Evolutionary conservation across 768 basidiomycete genomes (phyloP).

Genomic region (Amanita exitialis): DNA sequence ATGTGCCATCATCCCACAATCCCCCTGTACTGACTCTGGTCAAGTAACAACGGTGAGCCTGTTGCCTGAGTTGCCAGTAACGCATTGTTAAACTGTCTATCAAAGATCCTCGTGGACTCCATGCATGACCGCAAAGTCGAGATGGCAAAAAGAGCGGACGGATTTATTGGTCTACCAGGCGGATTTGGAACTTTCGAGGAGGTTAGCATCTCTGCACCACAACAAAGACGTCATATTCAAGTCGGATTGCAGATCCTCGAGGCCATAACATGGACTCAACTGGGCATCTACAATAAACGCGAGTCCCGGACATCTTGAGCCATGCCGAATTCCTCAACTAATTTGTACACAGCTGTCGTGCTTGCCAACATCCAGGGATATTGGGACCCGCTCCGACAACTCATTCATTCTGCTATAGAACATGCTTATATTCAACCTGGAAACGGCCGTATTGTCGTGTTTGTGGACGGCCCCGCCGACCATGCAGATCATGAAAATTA

Average conservation of each 20-base stretch:
- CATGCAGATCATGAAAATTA: slow-evolving; percentile 42
- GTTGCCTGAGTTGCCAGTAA: not conserved
- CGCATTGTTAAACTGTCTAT: not conserved
- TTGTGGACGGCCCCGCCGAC: slow-evolving; percentile 65
- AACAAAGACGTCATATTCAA: slow-evolving; percentile 2
- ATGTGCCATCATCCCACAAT: slow-evolving; percentile 9
- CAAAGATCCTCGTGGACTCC: slow-evolving; percentile 59
- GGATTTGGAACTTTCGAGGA: slow-evolving; percentile 97
- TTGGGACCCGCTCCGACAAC: slow-evolving; percentile 72
- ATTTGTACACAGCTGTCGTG: slow-evolving; percentile 50
- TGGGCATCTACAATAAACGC: slow-evolving; percentile 85
- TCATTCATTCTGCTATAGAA: slow-evolving; percentile 57
- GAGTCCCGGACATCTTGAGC: slow-evolving; percentile 12
- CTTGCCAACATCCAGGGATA: slow-evolving; percentile 80
- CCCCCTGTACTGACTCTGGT: not conserved
- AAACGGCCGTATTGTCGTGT: slow-evolving; percentile 54
- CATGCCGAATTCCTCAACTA: not conserved
- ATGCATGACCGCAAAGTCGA: slow-evolving; percentile 89
- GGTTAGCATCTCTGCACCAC: slow-evolving; percentile 25
- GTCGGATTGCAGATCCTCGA: slow-evolving; percentile 56
- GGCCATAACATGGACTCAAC: slow-evolving; percentile 90
- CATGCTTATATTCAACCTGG: slow-evolving; percentile 65
- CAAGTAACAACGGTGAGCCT: not conserved
- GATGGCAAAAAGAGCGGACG: slow-evolving; percentile 76
- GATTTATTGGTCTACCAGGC: slow-evolving; percentile 85